phyloP scores from a whole-genome alignment of 2,329 filamentous ascomycete genomes.

The Alternaria rosae region DNA sequence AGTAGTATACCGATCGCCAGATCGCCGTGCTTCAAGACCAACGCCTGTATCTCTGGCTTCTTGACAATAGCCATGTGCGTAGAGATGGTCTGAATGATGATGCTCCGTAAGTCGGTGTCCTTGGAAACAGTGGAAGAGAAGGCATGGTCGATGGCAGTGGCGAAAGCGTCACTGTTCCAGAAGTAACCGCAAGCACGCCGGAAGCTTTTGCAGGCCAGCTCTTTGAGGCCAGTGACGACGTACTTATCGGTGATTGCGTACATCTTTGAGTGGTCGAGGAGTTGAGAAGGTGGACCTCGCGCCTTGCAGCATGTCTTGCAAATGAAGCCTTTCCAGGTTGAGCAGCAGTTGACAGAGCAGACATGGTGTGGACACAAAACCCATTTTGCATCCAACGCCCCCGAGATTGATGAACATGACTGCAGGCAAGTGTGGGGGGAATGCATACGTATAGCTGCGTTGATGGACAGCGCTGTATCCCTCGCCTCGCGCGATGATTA shows the following conservation, averaged over 20 bases:
- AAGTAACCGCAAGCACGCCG: not conserved
- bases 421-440: no score
- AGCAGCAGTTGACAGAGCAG: accelerated
- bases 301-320: not conserved
- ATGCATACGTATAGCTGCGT: no score
- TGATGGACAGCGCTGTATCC: no score
- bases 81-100: not conserved
- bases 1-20: no score
- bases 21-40: no score
- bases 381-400: no score
- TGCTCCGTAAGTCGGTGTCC: not conserved
- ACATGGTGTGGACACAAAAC: not conserved
- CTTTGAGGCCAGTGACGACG: not conserved
- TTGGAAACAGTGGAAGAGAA: not conserved
- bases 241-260: not conserved
- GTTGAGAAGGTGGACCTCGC: no score
- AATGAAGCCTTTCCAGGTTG: not conserved
- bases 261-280: not conserved
- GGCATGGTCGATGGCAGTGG: no score
- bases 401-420: no score
- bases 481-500: no score
- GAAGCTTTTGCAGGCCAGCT: not conserved
- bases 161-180: not conserved
- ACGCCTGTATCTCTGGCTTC: not conserved
- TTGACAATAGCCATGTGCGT: not conserved